These are phyloP conservation scores for Breviolum minutum DNA, from an alignment of 73 alveolate genomes.

Conservation along the genomic window DNA sequence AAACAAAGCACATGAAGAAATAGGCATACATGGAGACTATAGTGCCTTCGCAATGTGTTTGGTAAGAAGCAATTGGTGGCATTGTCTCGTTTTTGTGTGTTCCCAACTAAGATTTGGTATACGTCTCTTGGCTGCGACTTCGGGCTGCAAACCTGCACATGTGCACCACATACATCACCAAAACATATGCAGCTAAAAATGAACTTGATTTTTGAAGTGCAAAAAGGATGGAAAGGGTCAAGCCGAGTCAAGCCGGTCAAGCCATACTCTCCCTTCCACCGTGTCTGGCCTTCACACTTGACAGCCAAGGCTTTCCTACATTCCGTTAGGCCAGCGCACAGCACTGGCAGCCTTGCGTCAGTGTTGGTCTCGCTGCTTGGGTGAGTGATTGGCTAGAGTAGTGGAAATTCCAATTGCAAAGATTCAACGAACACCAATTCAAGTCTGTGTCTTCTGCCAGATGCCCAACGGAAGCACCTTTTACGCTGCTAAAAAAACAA, in stretches of 20 bases:
- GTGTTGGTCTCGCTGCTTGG: slow-evolving; percentile 78
- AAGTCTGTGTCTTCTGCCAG: no score
- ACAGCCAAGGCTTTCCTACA: slow-evolving; percentile 62
- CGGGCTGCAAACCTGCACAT: not conserved
- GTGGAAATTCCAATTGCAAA: no score
- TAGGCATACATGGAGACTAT: no score
- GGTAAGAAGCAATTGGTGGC: no score
- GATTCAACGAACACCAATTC: no score
- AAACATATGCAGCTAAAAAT: not conserved
- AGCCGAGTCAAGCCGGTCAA: not conserved
- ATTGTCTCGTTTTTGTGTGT: no score
- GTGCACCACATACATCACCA: not conserved
- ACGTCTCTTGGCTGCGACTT: slow-evolving; percentile 78
- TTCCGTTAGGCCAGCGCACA: slow-evolving; percentile 66
- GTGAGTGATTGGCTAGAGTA: slow-evolving; percentile 10
- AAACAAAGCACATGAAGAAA: no score
- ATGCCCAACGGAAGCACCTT: no score
- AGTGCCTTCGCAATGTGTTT: no score
- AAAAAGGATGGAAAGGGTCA: not conserved
- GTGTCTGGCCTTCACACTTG: no score
- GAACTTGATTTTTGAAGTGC: not conserved
- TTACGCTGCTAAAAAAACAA: no score
- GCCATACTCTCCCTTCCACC: no score
- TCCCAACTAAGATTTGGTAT: slow-evolving; percentile 45
- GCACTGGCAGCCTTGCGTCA: slow-evolving; percentile 68